Evolutionary conservation across 768 basidiomycete species (phyloP), one percentile per base, ranked within the genome.

Genomic region (Suillus subaureus): DNA sequence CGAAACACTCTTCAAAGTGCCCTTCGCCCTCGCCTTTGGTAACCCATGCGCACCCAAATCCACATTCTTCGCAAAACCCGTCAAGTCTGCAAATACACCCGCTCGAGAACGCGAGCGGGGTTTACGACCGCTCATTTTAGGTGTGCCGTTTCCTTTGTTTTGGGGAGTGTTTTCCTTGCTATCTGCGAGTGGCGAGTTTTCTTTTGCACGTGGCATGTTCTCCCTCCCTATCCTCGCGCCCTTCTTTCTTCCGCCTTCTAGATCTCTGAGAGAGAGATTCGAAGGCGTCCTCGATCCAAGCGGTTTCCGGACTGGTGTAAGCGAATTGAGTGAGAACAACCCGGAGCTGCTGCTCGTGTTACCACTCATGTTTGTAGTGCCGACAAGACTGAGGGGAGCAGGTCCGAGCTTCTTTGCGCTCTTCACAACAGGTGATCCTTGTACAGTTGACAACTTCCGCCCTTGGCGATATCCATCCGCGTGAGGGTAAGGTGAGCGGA

Each of bases 51-150:
- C 77, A 16, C 69, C 64, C 0, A 75, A 60, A 57, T 76, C 76
- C 58, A 75, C 74, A 35, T 78, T 77, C 54, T 73, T 74, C 65
- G 74, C 70, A 26, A 79, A 70, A 7, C 76, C 75, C 6, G 81
- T 83, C 33, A 83, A 69, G 62, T 85, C 82, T 12, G 71, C 76
- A 11, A 85, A 72, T 28, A 77, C 79, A 21, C 77, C 75, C 23
- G 63, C 73, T 13, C 71, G 75, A 21, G 72, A 68, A 55, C 75
- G 75, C 0, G 58, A 31, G 12, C 75, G 69, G 26, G 76, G 62
- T 6, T 75, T 76, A 43, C 65, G 77, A 31, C 75, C 76, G 2
- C 74, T 71, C 26, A 75, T 35, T 47, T 73, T 73, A 31, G 66
- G 68, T 35, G 57, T 70, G 28, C 6, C 2, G 18, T 42, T 40